Evolutionary conservation across 768 basidiomycete genomes (phyloP).

Genomic region (Mycena vulgaris): DNA sequence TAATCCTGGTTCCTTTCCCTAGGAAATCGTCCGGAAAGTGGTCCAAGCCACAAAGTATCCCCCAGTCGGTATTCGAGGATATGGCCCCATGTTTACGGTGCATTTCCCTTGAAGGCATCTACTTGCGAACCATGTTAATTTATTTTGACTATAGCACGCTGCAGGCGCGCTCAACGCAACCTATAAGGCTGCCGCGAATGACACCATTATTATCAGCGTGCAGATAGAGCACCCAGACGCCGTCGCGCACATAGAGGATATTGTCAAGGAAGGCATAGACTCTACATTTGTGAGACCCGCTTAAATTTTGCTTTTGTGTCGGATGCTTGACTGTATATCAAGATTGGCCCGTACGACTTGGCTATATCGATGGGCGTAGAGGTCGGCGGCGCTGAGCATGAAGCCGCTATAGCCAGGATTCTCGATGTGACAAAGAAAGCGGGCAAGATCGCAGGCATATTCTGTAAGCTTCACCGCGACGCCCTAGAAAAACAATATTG

Average conservation of each 20-base stretch:
- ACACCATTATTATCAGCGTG: conserved; percentile 38
- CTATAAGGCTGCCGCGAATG: conserved; percentile 39
- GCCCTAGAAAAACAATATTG: not conserved
- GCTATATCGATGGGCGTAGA: conserved; percentile 45
- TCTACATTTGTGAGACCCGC: conserved; percentile 39
- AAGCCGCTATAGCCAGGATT: conserved; percentile 42
- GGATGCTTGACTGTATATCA: not conserved
- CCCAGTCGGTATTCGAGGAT: conserved; percentile 41
- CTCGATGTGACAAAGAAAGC: conserved; percentile 39
- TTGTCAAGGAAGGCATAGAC: conserved; percentile 44
- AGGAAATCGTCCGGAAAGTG: conserved; percentile 45
- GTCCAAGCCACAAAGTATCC: conserved; percentile 43
- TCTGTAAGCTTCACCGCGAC: conserved; percentile 35
- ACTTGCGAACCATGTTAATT: not conserved
- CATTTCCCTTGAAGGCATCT: not conserved
- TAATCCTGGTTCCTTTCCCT: too few relatives aligned
- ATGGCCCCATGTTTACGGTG: conserved; percentile 46
- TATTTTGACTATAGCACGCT: conserved; percentile 28
- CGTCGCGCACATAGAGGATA: conserved; percentile 41
- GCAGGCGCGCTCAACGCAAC: conserved; percentile 39
- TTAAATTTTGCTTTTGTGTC: not conserved
- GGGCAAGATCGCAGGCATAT: conserved; percentile 44
- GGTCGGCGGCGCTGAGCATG: conserved; percentile 40
- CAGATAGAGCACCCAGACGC: conserved; percentile 47
- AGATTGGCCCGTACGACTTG: conserved; percentile 45